These are phyloP conservation scores for Acanthamoeba triangularis DNA, from an alignment of 208 protist species.

Conservation along the genomic window DNA sequence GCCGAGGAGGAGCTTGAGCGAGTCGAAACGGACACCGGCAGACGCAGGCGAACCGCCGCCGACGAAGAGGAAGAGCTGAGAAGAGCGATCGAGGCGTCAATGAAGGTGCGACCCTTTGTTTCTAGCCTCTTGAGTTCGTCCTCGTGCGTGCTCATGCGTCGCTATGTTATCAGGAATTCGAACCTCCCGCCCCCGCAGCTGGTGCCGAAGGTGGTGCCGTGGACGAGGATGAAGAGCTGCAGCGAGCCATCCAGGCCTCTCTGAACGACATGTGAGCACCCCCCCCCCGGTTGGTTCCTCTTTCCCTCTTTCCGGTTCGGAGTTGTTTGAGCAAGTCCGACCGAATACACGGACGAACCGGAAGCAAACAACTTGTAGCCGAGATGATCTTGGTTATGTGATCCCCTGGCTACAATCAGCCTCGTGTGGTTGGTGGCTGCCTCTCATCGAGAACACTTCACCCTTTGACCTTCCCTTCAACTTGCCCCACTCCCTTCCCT, in stretches of 20 bases:
- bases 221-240: slow-evolving; percentile 64
- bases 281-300: too few relatives aligned
- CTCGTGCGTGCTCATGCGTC: neutral
- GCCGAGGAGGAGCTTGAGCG: neutral
- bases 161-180: neutral
- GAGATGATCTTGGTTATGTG: too few relatives aligned
- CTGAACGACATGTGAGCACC: slow-evolving; percentile 19
- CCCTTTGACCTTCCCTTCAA: too few relatives aligned
- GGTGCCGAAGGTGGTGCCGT: neutral
- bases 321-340: too few relatives aligned
- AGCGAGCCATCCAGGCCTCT: slow-evolving; percentile 52
- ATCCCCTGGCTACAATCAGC: too few relatives aligned
- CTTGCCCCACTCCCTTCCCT: too few relatives aligned
- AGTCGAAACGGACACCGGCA: neutral
- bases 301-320: too few relatives aligned
- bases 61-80: slow-evolving; percentile 50
- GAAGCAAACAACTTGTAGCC: too few relatives aligned
- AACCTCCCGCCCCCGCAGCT: neutral
- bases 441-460: too few relatives aligned
- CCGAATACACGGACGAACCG: too few relatives aligned
- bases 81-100: slow-evolving; percentile 32
- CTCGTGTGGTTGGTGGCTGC: too few relatives aligned
- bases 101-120: neutral
- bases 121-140: neutral
- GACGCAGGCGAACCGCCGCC: neutral